Conservation (phyloP, 1,284 basidiomycete species). For the Naganishia albida region DNA sequence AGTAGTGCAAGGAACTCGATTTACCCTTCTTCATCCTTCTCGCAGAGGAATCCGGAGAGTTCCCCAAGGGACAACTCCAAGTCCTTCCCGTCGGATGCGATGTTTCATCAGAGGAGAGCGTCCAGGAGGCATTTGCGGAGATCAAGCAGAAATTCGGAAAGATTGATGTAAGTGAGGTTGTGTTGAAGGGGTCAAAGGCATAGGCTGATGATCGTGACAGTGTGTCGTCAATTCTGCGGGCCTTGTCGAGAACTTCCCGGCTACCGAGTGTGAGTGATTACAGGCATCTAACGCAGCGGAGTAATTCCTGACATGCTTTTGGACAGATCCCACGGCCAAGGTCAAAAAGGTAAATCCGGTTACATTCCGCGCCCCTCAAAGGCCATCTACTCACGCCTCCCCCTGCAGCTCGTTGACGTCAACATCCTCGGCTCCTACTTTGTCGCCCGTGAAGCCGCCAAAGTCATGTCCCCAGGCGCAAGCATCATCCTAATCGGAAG, state of each 20-base stretch:
- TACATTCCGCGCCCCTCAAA: not conserved
- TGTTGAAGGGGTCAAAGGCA: not conserved
- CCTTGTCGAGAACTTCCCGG: slow-evolving; percentile 88
- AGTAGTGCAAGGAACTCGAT: no score
- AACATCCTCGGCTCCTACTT: slow-evolving; percentile 88
- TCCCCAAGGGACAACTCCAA: slow-evolving; percentile 64
- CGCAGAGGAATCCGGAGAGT: slow-evolving; percentile 63
- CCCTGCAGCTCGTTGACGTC: slow-evolving; percentile 70
- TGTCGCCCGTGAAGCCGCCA: slow-evolving; percentile 88
- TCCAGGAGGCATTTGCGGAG: slow-evolving; percentile 69
- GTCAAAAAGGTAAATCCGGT: slow-evolving; percentile 60
- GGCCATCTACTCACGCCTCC: slow-evolving; percentile 30
- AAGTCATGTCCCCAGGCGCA: slow-evolving; percentile 64
- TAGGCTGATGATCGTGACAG: not conserved
- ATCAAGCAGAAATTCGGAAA: slow-evolving; percentile 76
- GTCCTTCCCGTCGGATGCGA: slow-evolving; percentile 82
- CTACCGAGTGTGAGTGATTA: slow-evolving; percentile 65
- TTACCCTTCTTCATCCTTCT: slow-evolving; percentile 8
- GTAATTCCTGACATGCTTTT: slow-evolving; percentile 1
- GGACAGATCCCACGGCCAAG: slow-evolving; percentile 77
- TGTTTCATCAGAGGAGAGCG: slow-evolving; percentile 77
- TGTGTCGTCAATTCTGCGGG: slow-evolving; percentile 82
- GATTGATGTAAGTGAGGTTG: slow-evolving; percentile 62
- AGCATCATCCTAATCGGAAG: slow-evolving; percentile 84
- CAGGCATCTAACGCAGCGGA: not conserved